phyloP scores from a whole-genome alignment of 805 yeast species.

The Candida qinlingensis region DNA sequence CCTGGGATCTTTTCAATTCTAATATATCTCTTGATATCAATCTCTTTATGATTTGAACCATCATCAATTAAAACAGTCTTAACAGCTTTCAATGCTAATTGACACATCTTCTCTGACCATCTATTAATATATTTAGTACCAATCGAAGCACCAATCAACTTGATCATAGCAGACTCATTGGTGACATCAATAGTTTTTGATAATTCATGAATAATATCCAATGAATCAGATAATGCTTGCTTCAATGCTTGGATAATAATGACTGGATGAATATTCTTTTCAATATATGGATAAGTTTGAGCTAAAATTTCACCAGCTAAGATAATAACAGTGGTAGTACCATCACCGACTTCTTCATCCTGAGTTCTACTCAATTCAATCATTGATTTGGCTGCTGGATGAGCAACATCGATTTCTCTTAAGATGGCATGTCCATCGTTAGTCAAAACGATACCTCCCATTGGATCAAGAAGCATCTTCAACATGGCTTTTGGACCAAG shows the following conservation, averaged over 20 bases:
- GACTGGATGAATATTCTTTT: conserved; percentile 95
- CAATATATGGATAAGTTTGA: conserved; percentile 90
- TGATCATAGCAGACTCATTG: conserved; percentile 82
- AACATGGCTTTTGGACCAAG: conserved; percentile 99
- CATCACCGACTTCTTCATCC: conserved; percentile 98
- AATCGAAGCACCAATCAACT: conserved; percentile 82
- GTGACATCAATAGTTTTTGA: conserved; percentile 78
- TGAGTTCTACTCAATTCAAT: conserved; percentile 94
- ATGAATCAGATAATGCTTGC: conserved; percentile 84
- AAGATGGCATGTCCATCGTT: conserved; percentile 98
- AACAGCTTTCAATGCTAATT: conserved; percentile 81
- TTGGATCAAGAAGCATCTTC: conserved; percentile 93
- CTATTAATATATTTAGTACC: conserved; percentile 92
- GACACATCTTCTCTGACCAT: conserved; percentile 92
- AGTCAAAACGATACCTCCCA: conserved; percentile 91
- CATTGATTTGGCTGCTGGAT: conserved; percentile 99
- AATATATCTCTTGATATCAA: conserved; percentile 89
- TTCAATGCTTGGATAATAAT: conserved; percentile 92
- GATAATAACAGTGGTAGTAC: conserved; percentile 95
- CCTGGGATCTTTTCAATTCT: conserved; percentile 97
- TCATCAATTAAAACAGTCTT: conserved; percentile 69
- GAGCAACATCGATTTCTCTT: conserved; percentile 95
- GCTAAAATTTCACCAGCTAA: conserved; percentile 96
- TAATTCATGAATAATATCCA: conserved; percentile 78
- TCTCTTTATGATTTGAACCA: conserved; percentile 59